A percentile compares a stretch with the other conserved stretches of the same genome.
Evolutionary conservation across 352 stramenopile genomes (phyloP).

Genomic region (Globisporangium irregulare): DNA sequence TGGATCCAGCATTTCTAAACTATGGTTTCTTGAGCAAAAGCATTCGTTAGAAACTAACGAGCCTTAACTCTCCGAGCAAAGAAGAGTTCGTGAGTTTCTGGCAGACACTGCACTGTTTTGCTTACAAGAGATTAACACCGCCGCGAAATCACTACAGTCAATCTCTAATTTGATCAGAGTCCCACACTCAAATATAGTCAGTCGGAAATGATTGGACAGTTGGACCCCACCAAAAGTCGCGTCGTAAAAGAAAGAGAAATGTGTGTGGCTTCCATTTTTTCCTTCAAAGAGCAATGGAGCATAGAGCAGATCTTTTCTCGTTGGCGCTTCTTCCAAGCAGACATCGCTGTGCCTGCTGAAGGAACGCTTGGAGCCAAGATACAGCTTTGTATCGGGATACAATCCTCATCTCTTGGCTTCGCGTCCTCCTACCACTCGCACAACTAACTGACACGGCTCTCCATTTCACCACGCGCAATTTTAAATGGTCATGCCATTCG

Average conservation of each 20-base stretch:
- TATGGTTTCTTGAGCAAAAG: too few species aligned
- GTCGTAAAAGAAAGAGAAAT: not conserved
- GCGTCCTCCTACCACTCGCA: not conserved
- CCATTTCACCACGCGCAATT: not conserved
- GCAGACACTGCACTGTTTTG: not conserved
- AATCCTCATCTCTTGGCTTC: not conserved
- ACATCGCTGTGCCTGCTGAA: not conserved
- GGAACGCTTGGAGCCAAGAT: not conserved
- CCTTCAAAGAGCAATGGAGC: not conserved
- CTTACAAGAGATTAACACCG: not conserved
- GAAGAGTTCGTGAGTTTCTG: too few species aligned
- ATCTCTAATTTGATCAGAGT: not conserved
- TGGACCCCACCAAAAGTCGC: not conserved
- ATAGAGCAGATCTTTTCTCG: not conserved
- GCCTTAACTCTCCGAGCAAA: too few species aligned
- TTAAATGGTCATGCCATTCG: not conserved
- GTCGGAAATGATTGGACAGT: not conserved
- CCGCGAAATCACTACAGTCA: not conserved
- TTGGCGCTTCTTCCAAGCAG: not conserved
- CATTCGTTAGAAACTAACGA: too few species aligned
- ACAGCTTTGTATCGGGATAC: not conserved
- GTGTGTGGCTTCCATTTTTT: not conserved
- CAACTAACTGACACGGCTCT: not conserved
- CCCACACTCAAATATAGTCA: not conserved
- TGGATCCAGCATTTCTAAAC: too few species aligned